Evolutionary conservation across 1,284 basidiomycete genomes (phyloP).

Genomic region (Taiwanofungus camphoratus): DNA sequence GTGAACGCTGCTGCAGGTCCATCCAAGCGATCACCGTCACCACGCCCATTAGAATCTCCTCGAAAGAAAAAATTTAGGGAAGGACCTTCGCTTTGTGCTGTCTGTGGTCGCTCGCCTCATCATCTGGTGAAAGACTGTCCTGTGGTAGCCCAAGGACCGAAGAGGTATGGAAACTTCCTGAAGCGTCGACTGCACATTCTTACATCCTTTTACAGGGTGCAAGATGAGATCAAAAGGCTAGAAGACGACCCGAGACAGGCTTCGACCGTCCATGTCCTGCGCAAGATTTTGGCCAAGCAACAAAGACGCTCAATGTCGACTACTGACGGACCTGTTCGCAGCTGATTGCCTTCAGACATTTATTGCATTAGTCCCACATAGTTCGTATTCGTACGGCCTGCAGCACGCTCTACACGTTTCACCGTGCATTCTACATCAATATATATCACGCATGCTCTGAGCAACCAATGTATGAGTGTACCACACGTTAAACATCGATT

Average conservation of each 20-base stretch:
- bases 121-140: constrained; percentile 51
- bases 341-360: too few relatives aligned
- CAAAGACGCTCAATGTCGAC: constrained; percentile 25
- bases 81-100: constrained; percentile 30
- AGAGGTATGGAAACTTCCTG: constrained; percentile 35
- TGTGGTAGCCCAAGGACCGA: constrained; percentile 40
- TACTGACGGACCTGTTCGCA: too few relatives aligned
- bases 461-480: too few relatives aligned
- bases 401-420: too few relatives aligned
- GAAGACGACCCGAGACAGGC: constrained; percentile 35
- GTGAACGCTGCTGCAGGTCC: constrained; percentile 14
- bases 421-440: too few relatives aligned
- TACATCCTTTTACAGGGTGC: constrained; percentile 34
- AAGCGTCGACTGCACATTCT: not conserved
- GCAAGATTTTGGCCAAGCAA: constrained; percentile 38
- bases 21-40: constrained; percentile 35
- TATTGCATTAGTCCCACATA: too few relatives aligned
- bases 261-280: constrained; percentile 36
- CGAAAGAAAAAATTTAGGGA: constrained; percentile 39
- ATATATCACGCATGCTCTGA: too few relatives aligned
- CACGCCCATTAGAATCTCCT: constrained; percentile 17
- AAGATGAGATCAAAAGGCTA: constrained; percentile 41
- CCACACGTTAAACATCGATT: too few relatives aligned
- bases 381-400: too few relatives aligned
- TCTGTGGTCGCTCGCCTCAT: constrained; percentile 38